Evolutionary conservation across 2,329 filamentous ascomycete species (phyloP).

Genomic region (Phialophora macrospora): DNA sequence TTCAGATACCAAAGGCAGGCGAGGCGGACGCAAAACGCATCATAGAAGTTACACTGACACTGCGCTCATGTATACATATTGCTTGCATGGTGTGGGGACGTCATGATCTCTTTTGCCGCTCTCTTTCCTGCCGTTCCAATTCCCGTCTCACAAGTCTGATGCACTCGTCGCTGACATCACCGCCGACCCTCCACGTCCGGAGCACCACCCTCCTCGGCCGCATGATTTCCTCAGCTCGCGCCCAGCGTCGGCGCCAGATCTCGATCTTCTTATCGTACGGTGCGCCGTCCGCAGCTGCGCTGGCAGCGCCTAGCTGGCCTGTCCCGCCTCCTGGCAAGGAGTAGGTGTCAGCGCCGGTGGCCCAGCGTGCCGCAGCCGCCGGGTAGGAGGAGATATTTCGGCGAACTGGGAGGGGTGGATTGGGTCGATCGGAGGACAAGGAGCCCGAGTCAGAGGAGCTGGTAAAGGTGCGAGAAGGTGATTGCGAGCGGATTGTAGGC

Average conservation of each 20-base stretch:
- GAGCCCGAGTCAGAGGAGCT: constrained; percentile 36
- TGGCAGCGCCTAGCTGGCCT: constrained; percentile 10
- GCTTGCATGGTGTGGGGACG: neutral
- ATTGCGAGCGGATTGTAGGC: constrained; percentile 36
- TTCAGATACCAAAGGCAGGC: neutral
- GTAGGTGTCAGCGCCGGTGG: constrained; percentile 35
- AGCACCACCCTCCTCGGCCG: constrained; percentile 50
- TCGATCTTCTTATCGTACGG: constrained; percentile 54
- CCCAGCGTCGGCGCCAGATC: constrained; percentile 56
- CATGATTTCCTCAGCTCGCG: constrained; percentile 51
- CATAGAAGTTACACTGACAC: neutral
- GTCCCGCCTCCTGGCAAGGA: constrained; percentile 34
- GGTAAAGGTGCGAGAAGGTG: constrained; percentile 36
- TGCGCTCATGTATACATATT: neutral
- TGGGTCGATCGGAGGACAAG: constrained; percentile 39
- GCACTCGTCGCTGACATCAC: constrained; percentile 53
- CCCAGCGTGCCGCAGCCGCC: constrained; percentile 42
- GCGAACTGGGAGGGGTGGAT: constrained; percentile 42
- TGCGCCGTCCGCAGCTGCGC: constrained; percentile 6
- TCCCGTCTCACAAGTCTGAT: constrained; percentile 51
- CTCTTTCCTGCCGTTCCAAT: constrained; percentile 29
- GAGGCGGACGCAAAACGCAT: neutral
- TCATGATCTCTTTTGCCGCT: constrained; percentile 2
- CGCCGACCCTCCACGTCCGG: constrained; percentile 53
- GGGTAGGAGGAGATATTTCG: constrained; percentile 41